Evolutionary conservation across 2,329 filamentous ascomycete species (phyloP).

Genomic region (Alternaria postmessia): DNA sequence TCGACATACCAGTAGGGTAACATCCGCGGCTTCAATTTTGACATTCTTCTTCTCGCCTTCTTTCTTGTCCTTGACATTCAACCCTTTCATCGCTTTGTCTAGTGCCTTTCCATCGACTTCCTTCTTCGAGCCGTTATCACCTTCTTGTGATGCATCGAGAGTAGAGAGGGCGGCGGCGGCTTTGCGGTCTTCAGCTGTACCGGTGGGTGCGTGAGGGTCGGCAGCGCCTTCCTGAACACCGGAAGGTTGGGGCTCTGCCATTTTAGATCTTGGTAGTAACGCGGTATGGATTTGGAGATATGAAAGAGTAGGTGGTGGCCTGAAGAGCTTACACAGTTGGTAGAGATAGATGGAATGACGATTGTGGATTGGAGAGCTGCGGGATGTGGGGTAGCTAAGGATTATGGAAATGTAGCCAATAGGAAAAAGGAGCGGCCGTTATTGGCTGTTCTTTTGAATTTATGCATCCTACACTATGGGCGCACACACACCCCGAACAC

Average conservation of each 20-base stretch:
- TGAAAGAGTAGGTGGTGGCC: background rate
- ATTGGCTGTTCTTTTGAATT: conserved; percentile 13
- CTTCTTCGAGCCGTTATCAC: conserved; percentile 60
- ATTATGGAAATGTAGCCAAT: conserved; percentile 23
- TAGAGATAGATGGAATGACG: background rate
- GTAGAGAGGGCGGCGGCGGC: conserved; percentile 76
- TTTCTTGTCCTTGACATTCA: conserved; percentile 56
- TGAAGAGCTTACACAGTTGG: background rate
- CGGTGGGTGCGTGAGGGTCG: conserved; percentile 52
- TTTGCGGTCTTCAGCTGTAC: conserved; percentile 78
- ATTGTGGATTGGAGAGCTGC: background rate
- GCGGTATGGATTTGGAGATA: background rate
- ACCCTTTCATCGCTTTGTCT: conserved; percentile 73
- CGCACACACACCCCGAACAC: background rate
- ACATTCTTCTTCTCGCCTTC: conserved; percentile 60
- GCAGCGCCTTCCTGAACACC: conserved; percentile 68
- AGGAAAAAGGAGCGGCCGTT: conserved; percentile 20
- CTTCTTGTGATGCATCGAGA: conserved; percentile 66
- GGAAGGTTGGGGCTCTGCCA: conserved; percentile 70
- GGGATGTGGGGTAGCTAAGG: conserved; percentile 18
- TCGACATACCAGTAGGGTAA: conserved; percentile 68
- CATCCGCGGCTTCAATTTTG: conserved; percentile 78
- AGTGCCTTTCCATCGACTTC: conserved; percentile 75
- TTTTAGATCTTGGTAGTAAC: conserved; percentile 41
- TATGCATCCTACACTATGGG: background rate